Percentiles rank a stretch among this genome's conserved stretches.
Conservation (phyloP, 169 alveolate species). For the Hepatocystis sp. region DNA sequence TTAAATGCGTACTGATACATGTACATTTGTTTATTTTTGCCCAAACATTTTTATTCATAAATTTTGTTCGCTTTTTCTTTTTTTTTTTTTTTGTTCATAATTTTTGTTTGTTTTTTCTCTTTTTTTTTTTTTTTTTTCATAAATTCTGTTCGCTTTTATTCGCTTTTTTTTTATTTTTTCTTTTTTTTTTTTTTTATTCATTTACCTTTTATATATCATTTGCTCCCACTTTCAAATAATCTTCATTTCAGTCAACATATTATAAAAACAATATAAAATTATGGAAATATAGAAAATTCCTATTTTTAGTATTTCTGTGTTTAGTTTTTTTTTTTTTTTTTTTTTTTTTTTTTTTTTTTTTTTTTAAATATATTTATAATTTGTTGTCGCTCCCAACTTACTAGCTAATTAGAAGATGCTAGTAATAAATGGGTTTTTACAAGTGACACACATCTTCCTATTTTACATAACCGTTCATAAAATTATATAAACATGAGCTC, state of each 20-base stretch:
- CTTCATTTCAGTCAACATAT: not conserved
- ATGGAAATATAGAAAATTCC: not conserved
- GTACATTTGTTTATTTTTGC: not conserved
- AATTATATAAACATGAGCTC: too few species aligned
- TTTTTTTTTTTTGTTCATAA: not conserved
- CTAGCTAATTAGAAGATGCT: too few species aligned
- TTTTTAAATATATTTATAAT: not conserved
- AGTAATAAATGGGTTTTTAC: too few species aligned
- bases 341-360: not conserved
- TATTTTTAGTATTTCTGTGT: not conserved
- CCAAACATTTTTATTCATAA: not conserved
- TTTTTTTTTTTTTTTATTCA: too few species aligned
- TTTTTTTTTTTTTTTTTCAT: slow-evolving; percentile 1
- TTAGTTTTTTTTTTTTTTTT: slow-evolving; percentile 1
- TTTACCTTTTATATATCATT: too few species aligned
- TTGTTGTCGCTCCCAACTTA: too few species aligned
- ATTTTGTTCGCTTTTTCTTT: not conserved
- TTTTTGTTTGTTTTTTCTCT: not conserved
- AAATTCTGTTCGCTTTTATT: not conserved
- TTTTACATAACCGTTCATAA: too few species aligned
- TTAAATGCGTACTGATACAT: slow-evolving; percentile 8
- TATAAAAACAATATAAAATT: not conserved
- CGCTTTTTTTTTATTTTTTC: not conserved
- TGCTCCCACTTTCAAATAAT: slow-evolving; percentile 1
- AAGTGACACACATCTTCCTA: too few species aligned